Evolutionary conservation across 495 filamentous ascomycete species (phyloP).

Genomic region (Evansstolkia leycettana): DNA sequence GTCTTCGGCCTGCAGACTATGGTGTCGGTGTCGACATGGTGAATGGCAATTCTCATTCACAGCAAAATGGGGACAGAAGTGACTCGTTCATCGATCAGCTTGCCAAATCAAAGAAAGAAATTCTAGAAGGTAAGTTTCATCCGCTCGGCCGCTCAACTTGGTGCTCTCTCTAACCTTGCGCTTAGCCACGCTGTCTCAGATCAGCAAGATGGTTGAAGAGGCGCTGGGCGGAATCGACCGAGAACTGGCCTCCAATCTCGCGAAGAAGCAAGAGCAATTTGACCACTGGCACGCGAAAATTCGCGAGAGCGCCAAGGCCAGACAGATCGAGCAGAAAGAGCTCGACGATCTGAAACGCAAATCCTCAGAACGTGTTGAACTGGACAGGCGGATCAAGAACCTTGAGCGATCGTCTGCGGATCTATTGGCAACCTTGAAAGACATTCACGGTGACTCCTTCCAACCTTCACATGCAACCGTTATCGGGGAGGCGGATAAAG

Average conservation of each 20-base stretch:
- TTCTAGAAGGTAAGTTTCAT: conserved; percentile 25
- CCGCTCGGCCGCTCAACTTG: background rate
- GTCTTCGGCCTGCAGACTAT: conserved; percentile 78
- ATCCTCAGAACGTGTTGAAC: conserved; percentile 42
- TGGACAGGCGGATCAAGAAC: conserved; percentile 50
- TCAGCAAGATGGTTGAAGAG: conserved; percentile 29
- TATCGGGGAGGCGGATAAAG: conserved; percentile 43
- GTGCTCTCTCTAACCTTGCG: conserved; percentile 12
- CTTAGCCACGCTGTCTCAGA: conserved; percentile 53
- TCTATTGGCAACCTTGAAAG: conserved; percentile 26
- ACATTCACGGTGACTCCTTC: conserved; percentile 14
- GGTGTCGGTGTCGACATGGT: conserved; percentile 68
- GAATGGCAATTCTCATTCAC: conserved; percentile 29
- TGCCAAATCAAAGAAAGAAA: conserved; percentile 34
- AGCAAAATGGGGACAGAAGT: conserved; percentile 30
- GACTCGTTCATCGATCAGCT: conserved; percentile 55
- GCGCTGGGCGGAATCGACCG: conserved; percentile 54
- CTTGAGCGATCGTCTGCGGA: conserved; percentile 41
- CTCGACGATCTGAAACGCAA: conserved; percentile 53
- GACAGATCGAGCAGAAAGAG: conserved; percentile 60
- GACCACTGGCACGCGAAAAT: conserved; percentile 65
- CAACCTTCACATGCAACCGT: conserved; percentile 17
- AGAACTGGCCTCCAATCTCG: conserved; percentile 63
- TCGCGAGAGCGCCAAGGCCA: conserved; percentile 62
- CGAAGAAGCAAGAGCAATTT: conserved; percentile 68